Evolutionary conservation across 192 early-diverging fungal genomes (phyloP), one percentile per base, ranked within the genome.

Genomic region (Allomyces javanicus): DNA sequence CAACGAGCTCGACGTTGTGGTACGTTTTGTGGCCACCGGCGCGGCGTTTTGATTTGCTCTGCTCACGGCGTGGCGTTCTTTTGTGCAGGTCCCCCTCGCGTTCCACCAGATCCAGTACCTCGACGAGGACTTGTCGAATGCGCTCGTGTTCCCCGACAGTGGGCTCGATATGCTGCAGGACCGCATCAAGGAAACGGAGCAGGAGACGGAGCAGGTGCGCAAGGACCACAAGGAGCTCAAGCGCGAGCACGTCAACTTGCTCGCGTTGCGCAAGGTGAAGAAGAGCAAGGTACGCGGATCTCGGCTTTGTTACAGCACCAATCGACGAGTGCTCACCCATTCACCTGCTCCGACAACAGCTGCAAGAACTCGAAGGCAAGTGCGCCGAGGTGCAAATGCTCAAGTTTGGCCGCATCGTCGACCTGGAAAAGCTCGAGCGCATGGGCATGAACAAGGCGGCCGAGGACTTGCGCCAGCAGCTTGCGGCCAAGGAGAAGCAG

Each of bases 301-400:
- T 9, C 7, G 9, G 33, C 33, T 0, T 9, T 0, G 5, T 40
- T 9, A 7, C 33, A 40, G 26, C 26, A 40, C 3, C 7, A 9
- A 40, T 40, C 7, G 33, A 40, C 33, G 7, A 3, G 5, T 7
- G 5, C 33, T 40, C 33, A 40, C 33, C 33, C 33, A 9, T 40
- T 40, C 7, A 26, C 26, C 7, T n/a, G 25, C 23, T 24, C 10
- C 9, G 17, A 11, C 24, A 24, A 14, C 62, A 78, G 77, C 72
- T 83, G 23, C 72, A 72, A 25, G 83, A 81, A 19, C 71, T 84
- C 14, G 75, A 76, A 24, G 74, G 65, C 10, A 74, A 76, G 4
- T 75, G 79, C 26, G 64, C 62, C 10, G 81, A 85, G 66, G 83
- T 83, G 11, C 83, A 85, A 69, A 84, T 83, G 80, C 77, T 85